These are phyloP conservation scores for Aspergillus carbonarius DNA, from an alignment of 2,329 filamentous ascomycete species.

Conservation along the genomic window DNA sequence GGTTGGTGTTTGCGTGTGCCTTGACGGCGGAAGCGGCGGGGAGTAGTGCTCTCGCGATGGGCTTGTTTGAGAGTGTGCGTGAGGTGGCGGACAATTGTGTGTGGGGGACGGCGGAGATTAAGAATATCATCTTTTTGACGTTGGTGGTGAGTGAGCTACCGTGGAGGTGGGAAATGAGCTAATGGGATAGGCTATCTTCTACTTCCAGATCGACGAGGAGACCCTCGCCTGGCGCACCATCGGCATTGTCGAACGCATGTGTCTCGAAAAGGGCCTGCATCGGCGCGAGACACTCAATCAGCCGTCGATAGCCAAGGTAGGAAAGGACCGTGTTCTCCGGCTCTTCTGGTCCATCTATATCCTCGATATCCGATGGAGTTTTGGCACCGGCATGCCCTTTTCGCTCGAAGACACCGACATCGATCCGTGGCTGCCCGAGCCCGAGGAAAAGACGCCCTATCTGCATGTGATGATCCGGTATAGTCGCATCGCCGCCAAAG, in stretches of 20 bases:
- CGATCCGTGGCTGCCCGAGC: constrained; percentile 73
- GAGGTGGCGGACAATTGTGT: constrained; percentile 64
- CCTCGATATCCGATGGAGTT: constrained; percentile 83
- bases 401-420: constrained; percentile 81
- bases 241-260: constrained; percentile 76
- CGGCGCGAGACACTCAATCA: constrained; percentile 69
- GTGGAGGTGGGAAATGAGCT: neutral
- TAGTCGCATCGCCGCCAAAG: constrained; percentile 75
- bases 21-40: constrained; percentile 76
- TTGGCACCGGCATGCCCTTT: constrained; percentile 82
- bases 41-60: constrained; percentile 69
- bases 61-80: constrained; percentile 75
- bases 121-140: constrained; percentile 58
- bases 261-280: constrained; percentile 78
- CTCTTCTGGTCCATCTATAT: constrained; percentile 87
- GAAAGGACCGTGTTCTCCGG: constrained; percentile 66
- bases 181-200: constrained; percentile 62
- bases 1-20: constrained; percentile 76
- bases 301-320: constrained; percentile 64
- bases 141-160: constrained; percentile 38
- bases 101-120: constrained; percentile 58
- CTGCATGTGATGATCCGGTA: constrained; percentile 85
- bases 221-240: constrained; percentile 85
- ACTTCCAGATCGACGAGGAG: constrained; percentile 85
- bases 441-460: constrained; percentile 64